phyloP scores from a whole-genome alignment of 495 filamentous ascomycete genomes.

The Amphirosellinia nigrospora region DNA sequence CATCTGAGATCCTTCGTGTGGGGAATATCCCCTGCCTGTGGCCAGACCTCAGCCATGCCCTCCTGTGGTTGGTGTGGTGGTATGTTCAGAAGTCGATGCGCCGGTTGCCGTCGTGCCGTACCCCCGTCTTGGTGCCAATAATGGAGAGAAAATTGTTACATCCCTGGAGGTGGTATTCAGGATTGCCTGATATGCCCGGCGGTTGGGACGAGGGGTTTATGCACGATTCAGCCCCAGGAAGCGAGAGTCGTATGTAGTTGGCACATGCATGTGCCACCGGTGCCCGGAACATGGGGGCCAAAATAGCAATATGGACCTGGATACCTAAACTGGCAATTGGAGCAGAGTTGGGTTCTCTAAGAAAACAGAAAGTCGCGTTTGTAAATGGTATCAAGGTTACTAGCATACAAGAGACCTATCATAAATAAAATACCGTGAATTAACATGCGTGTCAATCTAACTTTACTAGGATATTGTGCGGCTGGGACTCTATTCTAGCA shows the following conservation, averaged over 20 bases:
- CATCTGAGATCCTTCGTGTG: neutral
- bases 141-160: neutral
- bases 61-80: neutral
- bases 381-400: too few relatives aligned
- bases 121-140: neutral
- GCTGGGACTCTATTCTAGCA: neutral
- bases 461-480: neutral
- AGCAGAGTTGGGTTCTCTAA: neutral
- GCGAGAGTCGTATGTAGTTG: neutral
- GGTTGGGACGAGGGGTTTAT: neutral
- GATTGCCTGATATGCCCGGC: neutral
- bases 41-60: neutral
- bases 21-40: neutral
- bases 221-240: conserved; percentile 4
- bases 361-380: too few relatives aligned
- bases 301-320: neutral
- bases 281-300: neutral
- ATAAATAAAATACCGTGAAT: too few relatives aligned
- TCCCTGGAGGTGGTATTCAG: neutral
- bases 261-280: neutral
- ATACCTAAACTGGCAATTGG: neutral
- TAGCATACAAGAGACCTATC: neutral
- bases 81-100: neutral
- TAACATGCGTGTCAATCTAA: neutral
- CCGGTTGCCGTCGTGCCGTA: neutral